phyloP scores from a whole-genome alignment of 202 grass and related monocot species.

The Panicum virgatum region DNA sequence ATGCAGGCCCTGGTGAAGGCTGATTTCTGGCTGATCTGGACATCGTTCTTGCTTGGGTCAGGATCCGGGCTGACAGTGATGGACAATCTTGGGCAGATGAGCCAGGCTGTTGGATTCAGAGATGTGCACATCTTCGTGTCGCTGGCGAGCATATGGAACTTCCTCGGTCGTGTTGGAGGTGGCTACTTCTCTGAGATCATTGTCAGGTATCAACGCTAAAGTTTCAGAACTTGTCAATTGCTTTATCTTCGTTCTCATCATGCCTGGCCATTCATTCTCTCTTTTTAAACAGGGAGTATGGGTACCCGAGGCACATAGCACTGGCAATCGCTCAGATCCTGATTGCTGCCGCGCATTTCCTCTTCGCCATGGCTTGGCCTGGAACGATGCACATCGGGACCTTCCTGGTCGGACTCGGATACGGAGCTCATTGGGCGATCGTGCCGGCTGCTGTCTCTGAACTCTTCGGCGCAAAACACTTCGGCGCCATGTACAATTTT shows the following conservation, averaged over 20 bases:
- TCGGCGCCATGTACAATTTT: conserved; percentile 83
- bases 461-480: conserved; percentile 69
- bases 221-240: neutral
- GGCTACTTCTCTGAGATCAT: conserved; percentile 58
- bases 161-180: conserved; percentile 48
- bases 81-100: conserved; percentile 92
- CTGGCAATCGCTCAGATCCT: conserved; percentile 57
- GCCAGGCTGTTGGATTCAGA: conserved; percentile 66
- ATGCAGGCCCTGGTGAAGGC: conserved; percentile 67
- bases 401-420: conserved; percentile 75
- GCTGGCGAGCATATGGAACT: conserved; percentile 89
- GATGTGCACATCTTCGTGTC: conserved; percentile 70
- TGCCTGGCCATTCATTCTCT: conserved; percentile 10
- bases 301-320: conserved; percentile 60
- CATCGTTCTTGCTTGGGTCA: conserved; percentile 70
- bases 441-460: conserved; percentile 70
- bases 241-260: neutral
- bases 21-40: conserved; percentile 90
- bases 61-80: conserved; percentile 87
- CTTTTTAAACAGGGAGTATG: conserved; percentile 52
- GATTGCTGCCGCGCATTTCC: conserved; percentile 63
- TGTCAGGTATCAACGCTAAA: neutral
- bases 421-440: conserved; percentile 78
- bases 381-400: conserved; percentile 75
- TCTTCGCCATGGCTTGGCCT: conserved; percentile 83